Evolutionary conservation across 306 rosid genomes (phyloP).

Genomic region (Acacia melanoxylon): DNA sequence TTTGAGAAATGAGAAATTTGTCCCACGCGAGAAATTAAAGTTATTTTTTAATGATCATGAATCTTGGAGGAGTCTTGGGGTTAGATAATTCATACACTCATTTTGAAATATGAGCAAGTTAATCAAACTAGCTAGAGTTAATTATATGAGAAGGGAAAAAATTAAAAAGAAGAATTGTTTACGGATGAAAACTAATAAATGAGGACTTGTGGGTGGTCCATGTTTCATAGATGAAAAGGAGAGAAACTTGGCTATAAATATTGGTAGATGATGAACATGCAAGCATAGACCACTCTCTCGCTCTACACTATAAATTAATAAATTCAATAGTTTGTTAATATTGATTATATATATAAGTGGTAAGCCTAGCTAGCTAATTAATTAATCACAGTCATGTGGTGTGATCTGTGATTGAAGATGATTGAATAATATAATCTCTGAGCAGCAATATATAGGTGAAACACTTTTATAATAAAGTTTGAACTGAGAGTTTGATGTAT

Average conservation of each 20-base stretch:
- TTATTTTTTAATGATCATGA: background rate
- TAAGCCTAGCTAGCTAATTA: background rate
- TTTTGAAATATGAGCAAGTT: background rate
- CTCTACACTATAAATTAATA: background rate
- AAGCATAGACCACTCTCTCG: background rate
- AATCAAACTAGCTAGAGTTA: background rate
- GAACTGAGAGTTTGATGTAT: background rate
- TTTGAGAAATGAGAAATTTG: background rate
- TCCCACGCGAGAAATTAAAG: background rate
- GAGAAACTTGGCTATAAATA: conserved; percentile 3
- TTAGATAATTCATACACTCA: background rate
- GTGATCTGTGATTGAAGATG: background rate
- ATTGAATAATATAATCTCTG: background rate
- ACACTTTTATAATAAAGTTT: background rate
- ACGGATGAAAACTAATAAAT: conserved; percentile 14
- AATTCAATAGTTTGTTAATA: background rate
- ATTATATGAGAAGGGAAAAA: background rate
- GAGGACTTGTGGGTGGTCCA: conserved; percentile 22
- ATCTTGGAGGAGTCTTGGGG: background rate
- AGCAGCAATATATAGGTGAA: background rate
- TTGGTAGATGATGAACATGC: background rate
- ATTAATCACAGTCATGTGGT: background rate
- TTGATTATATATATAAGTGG: background rate
- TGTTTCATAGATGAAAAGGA: conserved; percentile 10
- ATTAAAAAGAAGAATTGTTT: conserved; percentile 21